Base-by-base conservation (phyloP, 345 rosid species). In the Acer negundo region DNA sequence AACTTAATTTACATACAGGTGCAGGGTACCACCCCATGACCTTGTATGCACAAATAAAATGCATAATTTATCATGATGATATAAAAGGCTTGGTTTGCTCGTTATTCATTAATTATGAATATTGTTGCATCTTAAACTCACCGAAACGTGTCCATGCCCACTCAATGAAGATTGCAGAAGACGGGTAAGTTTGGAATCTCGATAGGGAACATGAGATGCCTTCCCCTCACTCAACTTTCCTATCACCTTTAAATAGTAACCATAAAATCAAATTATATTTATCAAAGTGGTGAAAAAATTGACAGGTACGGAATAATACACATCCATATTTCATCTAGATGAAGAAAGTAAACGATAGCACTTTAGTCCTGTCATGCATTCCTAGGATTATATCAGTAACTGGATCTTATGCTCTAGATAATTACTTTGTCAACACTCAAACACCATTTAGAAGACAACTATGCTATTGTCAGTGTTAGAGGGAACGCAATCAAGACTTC, bases 101-200 rank as follows among this genome's bases (percentile, higher is more conserved):
- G 67, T 9, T 15, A 26, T 26, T 74, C 59, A 47, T 40, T 20
- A 59, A 70, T 65, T n/a, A 23, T 9, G 24, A 28, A 26, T n/a
- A 49, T n/a, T 24, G 11, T 70, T 44, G 49, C 62, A 72, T 67
- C 20, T 78, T 23, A 79, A 74, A 86, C 97, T 92, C 84, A 97
- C 99, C 81, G 98, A 97, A 55, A 97, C 98, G 88, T 97, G 98
- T 20, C 99, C 99, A 73, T 90, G 98, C 73, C 99, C 99, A 75
- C 98, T 88, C 78, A 97, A 73, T 15, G 99, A 97, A 79, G 99
- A 93, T 81, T 97, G 99, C 87, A 97, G 83, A 86, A 97, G 99
- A 55, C 99, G 97, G 28, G 99, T 97, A 66, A 97, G 97, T 86
- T 97, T 97, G 61, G 99, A 97, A 82, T 97, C 99, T 61, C 99